Percentiles rank a stretch among this genome's conserved stretches.
Evolutionary conservation across 257 asterid species (phyloP).

Genomic region (Przewalskia tangutica): DNA sequence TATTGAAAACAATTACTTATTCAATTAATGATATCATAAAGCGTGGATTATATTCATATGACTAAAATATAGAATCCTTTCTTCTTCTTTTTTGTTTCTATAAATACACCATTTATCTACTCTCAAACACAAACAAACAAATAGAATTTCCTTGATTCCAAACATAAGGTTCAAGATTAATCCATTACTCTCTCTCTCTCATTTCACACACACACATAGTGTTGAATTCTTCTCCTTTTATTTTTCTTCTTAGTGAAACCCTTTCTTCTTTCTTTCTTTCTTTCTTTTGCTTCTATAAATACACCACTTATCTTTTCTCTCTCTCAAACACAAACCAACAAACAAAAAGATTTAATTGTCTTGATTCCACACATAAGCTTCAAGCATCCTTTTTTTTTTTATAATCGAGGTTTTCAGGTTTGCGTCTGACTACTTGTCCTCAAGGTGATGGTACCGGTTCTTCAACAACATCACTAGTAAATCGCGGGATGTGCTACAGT

Average conservation of each 20-base stretch:
- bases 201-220: not conserved
- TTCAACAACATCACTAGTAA: too few relatives aligned
- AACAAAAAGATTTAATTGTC: not conserved
- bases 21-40: too few relatives aligned
- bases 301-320: too few relatives aligned
- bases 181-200: too few relatives aligned
- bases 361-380: not conserved
- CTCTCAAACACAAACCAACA: not conserved
- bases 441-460: too few relatives aligned
- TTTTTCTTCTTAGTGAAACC: too few relatives aligned
- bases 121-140: not conserved
- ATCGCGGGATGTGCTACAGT: too few relatives aligned
- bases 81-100: not conserved
- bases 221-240: not conserved
- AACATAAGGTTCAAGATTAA: not conserved
- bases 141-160: not conserved
- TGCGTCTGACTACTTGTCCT: too few relatives aligned
- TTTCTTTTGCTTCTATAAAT: not conserved
- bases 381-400: too few relatives aligned
- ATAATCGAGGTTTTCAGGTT: too few relatives aligned
- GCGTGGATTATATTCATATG: not conserved
- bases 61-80: not conserved
- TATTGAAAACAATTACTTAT: too few relatives aligned
- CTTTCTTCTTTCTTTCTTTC: too few relatives aligned
- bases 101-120: not conserved